A percentile compares a stretch with the other conserved stretches of the same genome.
phyloP scores from a whole-genome alignment of 2,329 filamentous ascomycete species.

The Fusarium sp. region DNA sequence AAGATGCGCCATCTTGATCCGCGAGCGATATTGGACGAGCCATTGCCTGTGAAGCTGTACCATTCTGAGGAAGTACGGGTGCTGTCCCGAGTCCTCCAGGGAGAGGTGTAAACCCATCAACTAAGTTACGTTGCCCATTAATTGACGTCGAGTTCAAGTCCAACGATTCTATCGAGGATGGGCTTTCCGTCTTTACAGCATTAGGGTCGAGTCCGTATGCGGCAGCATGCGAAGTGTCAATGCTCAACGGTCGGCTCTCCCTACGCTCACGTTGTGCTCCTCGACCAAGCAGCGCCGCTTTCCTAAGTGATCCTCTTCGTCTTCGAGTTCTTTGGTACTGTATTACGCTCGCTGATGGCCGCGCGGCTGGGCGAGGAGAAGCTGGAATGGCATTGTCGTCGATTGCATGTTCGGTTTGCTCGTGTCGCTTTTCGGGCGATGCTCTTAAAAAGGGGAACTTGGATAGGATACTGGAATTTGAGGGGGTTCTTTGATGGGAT shows the following conservation, averaged over 20 bases:
- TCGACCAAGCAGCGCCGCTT: constrained; percentile 84
- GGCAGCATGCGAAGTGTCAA: constrained; percentile 54
- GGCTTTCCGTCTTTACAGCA: constrained; percentile 37
- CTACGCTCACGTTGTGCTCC: constrained; percentile 71
- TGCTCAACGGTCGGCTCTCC: constrained; percentile 61
- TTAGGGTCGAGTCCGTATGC: constrained; percentile 35
- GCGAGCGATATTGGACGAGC: constrained; percentile 15
- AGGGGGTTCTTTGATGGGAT: constrained; percentile 61
- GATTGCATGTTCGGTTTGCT: constrained; percentile 53
- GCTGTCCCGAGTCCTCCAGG: constrained; percentile 38
- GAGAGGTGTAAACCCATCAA: constrained; percentile 58
- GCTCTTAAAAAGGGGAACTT: constrained; percentile 75
- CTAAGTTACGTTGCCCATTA: constrained; percentile 59
- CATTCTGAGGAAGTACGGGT: constrained; percentile 28
- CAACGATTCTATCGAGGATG: constrained; percentile 50
- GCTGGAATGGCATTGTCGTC: constrained; percentile 51
- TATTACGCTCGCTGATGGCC: constrained; percentile 47
- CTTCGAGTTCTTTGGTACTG: constrained; percentile 68
- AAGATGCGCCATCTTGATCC: constrained; percentile 41
- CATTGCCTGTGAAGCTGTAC: constrained; percentile 25
- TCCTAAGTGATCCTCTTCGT: constrained; percentile 86
- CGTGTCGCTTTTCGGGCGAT: constrained; percentile 47
- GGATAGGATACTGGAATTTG: constrained; percentile 73
- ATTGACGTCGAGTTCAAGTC: constrained; percentile 61
- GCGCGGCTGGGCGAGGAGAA: constrained; percentile 48